Conservation (phyloP, 495 filamentous ascomycete genomes). For the Neurospora sp. region DNA sequence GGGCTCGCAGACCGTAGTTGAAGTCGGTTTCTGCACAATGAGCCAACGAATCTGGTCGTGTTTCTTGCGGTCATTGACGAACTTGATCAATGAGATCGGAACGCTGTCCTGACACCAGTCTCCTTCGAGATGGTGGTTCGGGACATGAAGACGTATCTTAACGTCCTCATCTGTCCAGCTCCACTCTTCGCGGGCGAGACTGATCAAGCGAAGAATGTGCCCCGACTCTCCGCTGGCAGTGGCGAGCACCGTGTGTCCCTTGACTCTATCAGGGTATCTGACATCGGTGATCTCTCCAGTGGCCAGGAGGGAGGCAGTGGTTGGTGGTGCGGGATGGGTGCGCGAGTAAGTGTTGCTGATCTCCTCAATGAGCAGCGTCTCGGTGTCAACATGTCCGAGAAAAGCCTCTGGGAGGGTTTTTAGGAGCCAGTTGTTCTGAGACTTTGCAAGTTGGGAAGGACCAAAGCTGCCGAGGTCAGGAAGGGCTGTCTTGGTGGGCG, state of each 20-base stretch:
- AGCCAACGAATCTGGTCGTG: conserved; percentile 45
- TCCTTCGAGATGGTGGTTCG: conserved; percentile 17
- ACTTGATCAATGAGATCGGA: conserved; percentile 59
- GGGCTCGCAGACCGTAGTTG: conserved; percentile 53
- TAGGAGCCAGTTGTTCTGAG: conserved; percentile 28
- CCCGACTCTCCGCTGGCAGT: conserved; percentile 39
- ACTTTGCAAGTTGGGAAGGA: conserved; percentile 8
- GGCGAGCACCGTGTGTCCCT: conserved; percentile 31
- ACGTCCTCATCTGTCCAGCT: conserved; percentile 36
- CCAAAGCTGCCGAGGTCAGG: conserved; percentile 6
- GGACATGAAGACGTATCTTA: conserved; percentile 24
- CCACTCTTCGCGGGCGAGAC: conserved; percentile 29
- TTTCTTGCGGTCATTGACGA: conserved; percentile 40
- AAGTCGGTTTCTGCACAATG: conserved; percentile 47
- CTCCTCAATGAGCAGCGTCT: conserved; percentile 20
- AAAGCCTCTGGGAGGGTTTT: conserved; percentile 29
- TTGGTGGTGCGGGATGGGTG: not conserved
- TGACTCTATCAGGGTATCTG: conserved; percentile 7
- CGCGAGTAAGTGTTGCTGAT: conserved; percentile 3
- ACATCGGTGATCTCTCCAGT: conserved; percentile 29
- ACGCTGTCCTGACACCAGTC: conserved; percentile 47
- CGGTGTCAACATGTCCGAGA: conserved; percentile 19
- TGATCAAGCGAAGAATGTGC: conserved; percentile 40
- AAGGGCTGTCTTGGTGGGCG: conserved; percentile 6
- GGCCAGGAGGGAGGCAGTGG: conserved; percentile 19